Evolutionary conservation across 305 asterid species (phyloP), one percentile per base, ranked within the genome.

Genomic region (Petunia hybrid): DNA sequence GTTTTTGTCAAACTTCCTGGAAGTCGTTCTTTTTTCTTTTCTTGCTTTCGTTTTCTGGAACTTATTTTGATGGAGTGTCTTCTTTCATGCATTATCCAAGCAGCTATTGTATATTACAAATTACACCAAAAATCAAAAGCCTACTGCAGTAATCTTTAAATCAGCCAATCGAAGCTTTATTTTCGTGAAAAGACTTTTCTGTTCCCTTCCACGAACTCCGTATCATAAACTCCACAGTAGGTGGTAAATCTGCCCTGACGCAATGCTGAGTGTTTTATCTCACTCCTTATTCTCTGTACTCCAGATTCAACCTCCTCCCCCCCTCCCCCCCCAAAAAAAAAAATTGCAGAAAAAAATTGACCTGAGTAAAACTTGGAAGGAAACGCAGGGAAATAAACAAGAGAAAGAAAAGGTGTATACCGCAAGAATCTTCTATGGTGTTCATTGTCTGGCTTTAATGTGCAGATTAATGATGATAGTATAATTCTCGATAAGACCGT

Each of bases 401-500:
- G 39, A 60, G 39, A 22, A 60, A 22, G 39, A 7, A 60, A 1
- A 59, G 60, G 42, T 46, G 60, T 42, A 70, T 31, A 22, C 42
- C 22, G 8, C 77, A 31, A 70, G 77, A 70, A 70, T 5, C 57
- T 45, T 70, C 61, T 31, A 48, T 46, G 77, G 76, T 46, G 10
- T 70, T 70, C 10, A 22, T 22, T 60, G 36, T 79, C 2, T 64
- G 8, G 2, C 70, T 80, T 79, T 81, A 80, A 82, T 85, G 40
- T 80, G 76, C 76, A 93, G 98, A 95, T 96, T 88, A 89, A 91
- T 73, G 99, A 96, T 87, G 98, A 94, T 79, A 87, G 90, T 43
- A 76, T 93, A 80, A 90, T 92, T 81, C 95, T 93, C 63, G 98
- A 96, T 90, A 94, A 94, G 91, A 94, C 98, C 70, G 88, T 96